A percentile compares a stretch with the other conserved stretches of the same genome.
phyloP scores from a whole-genome alignment of 179 eudicot genomes.

The Silene vulgaris region DNA sequence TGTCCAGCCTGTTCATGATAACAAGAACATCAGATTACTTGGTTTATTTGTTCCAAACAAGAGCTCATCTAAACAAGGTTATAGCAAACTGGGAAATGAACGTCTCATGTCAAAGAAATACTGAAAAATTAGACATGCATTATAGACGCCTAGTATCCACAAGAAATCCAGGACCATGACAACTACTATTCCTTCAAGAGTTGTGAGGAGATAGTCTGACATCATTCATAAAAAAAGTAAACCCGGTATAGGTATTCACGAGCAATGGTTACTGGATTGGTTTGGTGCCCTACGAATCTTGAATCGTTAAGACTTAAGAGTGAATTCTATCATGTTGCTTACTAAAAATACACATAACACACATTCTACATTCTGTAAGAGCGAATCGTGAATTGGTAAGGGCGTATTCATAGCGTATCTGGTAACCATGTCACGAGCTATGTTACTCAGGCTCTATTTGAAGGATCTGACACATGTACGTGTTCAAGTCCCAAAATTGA shows the following conservation, averaged over 20 bases:
- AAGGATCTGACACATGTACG: neutral
- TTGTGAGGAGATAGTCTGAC: neutral
- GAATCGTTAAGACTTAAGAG: too few species aligned
- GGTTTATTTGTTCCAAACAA: constrained; percentile 6
- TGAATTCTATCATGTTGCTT: too few species aligned
- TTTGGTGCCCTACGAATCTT: too few species aligned
- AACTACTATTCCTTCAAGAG: neutral
- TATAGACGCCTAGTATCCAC: neutral
- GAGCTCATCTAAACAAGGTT: constrained; percentile 2
- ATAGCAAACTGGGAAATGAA: neutral
- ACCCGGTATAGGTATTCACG: neutral
- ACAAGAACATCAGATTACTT: neutral
- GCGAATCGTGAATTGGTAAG: too few species aligned
- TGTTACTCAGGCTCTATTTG: neutral
- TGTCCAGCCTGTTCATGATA: constrained; percentile 35
- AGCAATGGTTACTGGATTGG: neutral
- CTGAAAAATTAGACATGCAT: neutral
- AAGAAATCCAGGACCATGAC: neutral
- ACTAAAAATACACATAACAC: too few species aligned
- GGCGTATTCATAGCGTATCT: too few species aligned
- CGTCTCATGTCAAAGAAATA: constrained; percentile 6
- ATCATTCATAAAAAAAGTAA: neutral
- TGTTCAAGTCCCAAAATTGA: neutral
- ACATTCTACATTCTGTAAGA: too few species aligned
- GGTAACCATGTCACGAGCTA: neutral